phyloP scores from a whole-genome alignment of 306 rosid species.

The Castanea crenata region DNA sequence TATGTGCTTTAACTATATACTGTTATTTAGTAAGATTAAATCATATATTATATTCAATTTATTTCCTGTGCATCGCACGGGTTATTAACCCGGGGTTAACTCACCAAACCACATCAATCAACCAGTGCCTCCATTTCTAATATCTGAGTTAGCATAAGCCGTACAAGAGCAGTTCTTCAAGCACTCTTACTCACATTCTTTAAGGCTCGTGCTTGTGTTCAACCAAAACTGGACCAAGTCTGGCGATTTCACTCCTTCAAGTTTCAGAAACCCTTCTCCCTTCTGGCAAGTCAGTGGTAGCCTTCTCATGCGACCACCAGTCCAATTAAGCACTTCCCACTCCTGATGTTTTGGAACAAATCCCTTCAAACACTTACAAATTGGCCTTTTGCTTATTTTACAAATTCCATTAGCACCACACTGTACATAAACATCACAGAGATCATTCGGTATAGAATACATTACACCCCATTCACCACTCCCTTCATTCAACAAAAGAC shows the following conservation, averaged over 20 bases:
- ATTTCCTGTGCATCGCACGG: no score
- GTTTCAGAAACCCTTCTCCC: slow-evolving; percentile 27
- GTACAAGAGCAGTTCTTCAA: slow-evolving; percentile 36
- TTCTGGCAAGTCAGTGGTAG: slow-evolving; percentile 22
- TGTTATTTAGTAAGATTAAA: no score
- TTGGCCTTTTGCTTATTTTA: neutral
- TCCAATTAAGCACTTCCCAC: slow-evolving; percentile 21
- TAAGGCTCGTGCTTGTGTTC: slow-evolving; percentile 12
- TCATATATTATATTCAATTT: no score
- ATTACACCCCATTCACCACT: no score
- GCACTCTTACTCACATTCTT: slow-evolving; percentile 35
- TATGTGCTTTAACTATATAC: no score
- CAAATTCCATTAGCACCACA: slow-evolving; percentile 45
- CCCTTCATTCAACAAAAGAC: no score
- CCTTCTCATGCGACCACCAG: slow-evolving; percentile 26
- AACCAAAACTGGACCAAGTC: slow-evolving; percentile 30
- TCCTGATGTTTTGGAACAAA: slow-evolving; percentile 27
- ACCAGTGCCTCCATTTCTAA: slow-evolving; percentile 23
- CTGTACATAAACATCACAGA: slow-evolving; percentile 22
- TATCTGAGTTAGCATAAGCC: slow-evolving; percentile 38
- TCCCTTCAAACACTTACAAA: slow-evolving; percentile 35
- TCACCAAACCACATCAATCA: slow-evolving; percentile 42
- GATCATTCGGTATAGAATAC: slow-evolving; percentile 19
- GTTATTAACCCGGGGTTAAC: neutral
- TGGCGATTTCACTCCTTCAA: slow-evolving; percentile 31